Evolutionary conservation across 2,329 filamentous ascomycete genomes (phyloP), one percentile per base, ranked within the genome.

Genomic region (Verticillium dahliae): DNA sequence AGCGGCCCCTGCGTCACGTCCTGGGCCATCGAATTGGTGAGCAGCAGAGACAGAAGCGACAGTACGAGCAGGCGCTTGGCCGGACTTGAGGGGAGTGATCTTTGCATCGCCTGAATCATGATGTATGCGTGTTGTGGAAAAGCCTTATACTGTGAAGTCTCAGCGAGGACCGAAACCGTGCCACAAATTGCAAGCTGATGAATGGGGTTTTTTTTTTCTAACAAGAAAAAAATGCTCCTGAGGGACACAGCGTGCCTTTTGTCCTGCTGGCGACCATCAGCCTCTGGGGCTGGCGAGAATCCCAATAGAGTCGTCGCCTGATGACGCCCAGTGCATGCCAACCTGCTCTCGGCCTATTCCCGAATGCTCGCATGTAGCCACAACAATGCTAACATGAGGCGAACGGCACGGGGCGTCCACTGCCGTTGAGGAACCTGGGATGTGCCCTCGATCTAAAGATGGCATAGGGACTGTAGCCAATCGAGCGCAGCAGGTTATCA

Each of bases 1-100:
- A 65, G 61, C 13, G 63, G 60, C 14, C 65, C 63, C 7, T 54
- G 37, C n/a, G 63, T 62, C 14, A 56, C 34, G 67, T 18, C 66
- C 55, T 62, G 54, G 6, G 31, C 58, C 39, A 13, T 13, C 6
- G 38, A 18, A 6, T 35, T 22, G 2, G 37, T n/a, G 15, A 39
- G 35, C 5, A 50, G 37, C 11, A 34, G 18, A 34, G n/a, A 27
- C 27, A 27, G 27, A 27, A 27, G 27, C 27, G 27, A 11, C 55
- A 37, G 33, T 2, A 10, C n/a, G 41, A 9, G 27, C 27, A 27
- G 41, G 41, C 41, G 7, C 1, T 6, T 22, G 7, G n/a, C 41
- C 41, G 6, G 6, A 9, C 18, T 1, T 6, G 22, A 18, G 18
- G 9, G 18, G 11, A 10, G 3, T 27, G 18, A 50, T 50, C 1